Conservation (phyloP, 805 yeast genomes). For the Citeromyces matritensis region DNA sequence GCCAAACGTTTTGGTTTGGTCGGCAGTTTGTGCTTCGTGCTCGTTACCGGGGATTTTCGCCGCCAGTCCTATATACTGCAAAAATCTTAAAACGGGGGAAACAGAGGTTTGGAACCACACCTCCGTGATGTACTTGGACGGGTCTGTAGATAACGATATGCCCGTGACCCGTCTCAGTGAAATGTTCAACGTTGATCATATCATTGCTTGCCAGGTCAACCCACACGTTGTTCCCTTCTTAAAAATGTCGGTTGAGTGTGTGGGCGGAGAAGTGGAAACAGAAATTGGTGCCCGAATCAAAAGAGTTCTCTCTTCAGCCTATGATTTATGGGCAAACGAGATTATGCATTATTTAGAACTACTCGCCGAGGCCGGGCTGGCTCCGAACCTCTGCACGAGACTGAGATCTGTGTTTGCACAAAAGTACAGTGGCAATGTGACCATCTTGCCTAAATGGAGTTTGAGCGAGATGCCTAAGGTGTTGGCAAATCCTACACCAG, state of each 20-base stretch:
- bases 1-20: constrained; percentile 72
- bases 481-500: constrained; percentile 71
- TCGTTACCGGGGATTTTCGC: constrained; percentile 88
- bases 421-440: constrained; percentile 85
- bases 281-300: constrained; percentile 42
- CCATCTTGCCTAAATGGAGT: constrained; percentile 70
- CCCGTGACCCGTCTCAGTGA: constrained; percentile 86
- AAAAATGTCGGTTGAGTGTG: constrained; percentile 48
- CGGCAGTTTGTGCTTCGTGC: constrained; percentile 88
- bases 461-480: constrained; percentile 44
- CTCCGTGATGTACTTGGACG: constrained; percentile 78
- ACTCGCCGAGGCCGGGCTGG: constrained; percentile 61
- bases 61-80: constrained; percentile 73
- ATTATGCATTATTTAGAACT: constrained; percentile 65
- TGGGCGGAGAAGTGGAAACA: constrained; percentile 55
- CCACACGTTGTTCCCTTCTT: constrained; percentile 90
- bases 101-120: constrained; percentile 67
- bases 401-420: constrained; percentile 68
- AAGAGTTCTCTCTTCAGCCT: constrained; percentile 32
- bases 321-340: constrained; percentile 53
- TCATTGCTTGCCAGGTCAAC: constrained; percentile 94
- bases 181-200: constrained; percentile 95
- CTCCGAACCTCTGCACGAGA: constrained; percentile 59
- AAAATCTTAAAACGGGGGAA: constrained; percentile 57
- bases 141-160: constrained; percentile 87